Evolutionary conservation across 78 protist species (phyloP).

Genomic region (Guillardia theta): DNA sequence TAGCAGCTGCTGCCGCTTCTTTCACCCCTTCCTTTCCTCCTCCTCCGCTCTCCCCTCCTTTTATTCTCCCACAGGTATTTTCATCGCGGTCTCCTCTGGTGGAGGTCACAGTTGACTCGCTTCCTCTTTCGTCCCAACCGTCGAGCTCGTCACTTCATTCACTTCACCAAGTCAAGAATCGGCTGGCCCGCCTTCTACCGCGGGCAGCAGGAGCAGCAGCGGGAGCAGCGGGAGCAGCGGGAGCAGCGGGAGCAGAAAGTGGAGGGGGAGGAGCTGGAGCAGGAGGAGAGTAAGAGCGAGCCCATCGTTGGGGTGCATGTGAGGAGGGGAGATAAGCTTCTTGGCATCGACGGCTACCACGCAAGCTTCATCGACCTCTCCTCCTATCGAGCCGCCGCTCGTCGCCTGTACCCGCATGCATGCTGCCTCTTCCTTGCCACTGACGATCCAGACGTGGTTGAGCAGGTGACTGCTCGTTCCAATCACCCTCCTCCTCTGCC

Average conservation of each 20-base stretch:
- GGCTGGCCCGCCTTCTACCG: not conserved
- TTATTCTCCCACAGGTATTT: not conserved
- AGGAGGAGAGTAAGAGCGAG: not conserved
- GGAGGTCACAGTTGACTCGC: not conserved
- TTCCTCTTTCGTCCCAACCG: conserved; percentile 11
- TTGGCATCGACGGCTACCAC: not conserved
- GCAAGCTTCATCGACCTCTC: not conserved
- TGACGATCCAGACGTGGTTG: not conserved
- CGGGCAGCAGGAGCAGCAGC: not conserved
- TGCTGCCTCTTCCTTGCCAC: not conserved
- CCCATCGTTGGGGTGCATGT: conserved; percentile 25
- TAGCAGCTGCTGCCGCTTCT: too few relatives aligned
- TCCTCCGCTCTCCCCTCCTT: too few relatives aligned
- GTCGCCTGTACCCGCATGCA: not conserved
- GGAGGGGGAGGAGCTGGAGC: not conserved
- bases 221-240: not conserved
- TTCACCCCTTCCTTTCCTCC: too few relatives aligned
- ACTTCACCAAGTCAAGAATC: not conserved
- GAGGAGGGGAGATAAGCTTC: conserved; percentile 5
- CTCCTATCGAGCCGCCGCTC: not conserved
- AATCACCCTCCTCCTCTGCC: too few relatives aligned
- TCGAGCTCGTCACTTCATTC: not conserved
- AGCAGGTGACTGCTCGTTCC: too few relatives aligned
- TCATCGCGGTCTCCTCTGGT: not conserved
- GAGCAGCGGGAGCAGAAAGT: not conserved